These are phyloP conservation scores for Pyronema domesticum DNA, from an alignment of 495 filamentous ascomycete species.

Conservation along the genomic window DNA sequence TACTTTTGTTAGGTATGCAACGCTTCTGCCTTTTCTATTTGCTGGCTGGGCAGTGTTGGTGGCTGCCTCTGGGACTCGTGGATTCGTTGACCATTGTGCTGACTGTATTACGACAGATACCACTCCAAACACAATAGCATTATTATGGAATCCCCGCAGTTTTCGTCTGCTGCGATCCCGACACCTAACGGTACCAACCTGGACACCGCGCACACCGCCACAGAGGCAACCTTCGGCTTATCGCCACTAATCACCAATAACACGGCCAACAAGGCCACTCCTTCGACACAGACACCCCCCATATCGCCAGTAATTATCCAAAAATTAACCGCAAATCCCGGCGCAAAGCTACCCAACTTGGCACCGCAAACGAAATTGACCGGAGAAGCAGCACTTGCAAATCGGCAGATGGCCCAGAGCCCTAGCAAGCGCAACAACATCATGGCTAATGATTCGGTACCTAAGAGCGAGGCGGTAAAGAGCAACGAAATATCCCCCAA, in stretches of 20 bases:
- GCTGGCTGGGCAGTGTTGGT: too few relatives aligned
- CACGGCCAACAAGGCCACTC: not conserved
- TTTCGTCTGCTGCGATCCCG: not conserved
- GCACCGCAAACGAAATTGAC: conserved; percentile 18
- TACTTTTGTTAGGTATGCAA: too few relatives aligned
- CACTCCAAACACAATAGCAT: not conserved
- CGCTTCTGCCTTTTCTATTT: too few relatives aligned
- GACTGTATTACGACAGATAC: not conserved
- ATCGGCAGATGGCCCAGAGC: conserved; percentile 9
- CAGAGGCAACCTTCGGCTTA: not conserved
- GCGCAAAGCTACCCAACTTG: conserved; percentile 12
- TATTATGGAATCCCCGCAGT: conserved; percentile 2
- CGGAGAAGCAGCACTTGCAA: conserved; percentile 16
- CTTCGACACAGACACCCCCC: conserved; percentile 4
- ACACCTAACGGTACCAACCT: not conserved
- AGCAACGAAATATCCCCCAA: conserved; percentile 10
- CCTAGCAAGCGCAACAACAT: conserved; percentile 3
- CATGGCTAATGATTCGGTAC: conserved; percentile 7
- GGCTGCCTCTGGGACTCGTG: too few relatives aligned
- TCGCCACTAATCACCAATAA: not conserved
- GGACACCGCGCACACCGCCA: not conserved
- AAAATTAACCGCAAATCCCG: conserved; percentile 13
- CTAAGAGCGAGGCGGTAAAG: conserved; percentile 5
- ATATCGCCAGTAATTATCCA: conserved; percentile 13
- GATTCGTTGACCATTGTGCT: not conserved